Percentiles rank a stretch among this genome's conserved stretches.
Conservation (phyloP, 2,329 filamentous ascomycete species). For the Calonectria montana region DNA sequence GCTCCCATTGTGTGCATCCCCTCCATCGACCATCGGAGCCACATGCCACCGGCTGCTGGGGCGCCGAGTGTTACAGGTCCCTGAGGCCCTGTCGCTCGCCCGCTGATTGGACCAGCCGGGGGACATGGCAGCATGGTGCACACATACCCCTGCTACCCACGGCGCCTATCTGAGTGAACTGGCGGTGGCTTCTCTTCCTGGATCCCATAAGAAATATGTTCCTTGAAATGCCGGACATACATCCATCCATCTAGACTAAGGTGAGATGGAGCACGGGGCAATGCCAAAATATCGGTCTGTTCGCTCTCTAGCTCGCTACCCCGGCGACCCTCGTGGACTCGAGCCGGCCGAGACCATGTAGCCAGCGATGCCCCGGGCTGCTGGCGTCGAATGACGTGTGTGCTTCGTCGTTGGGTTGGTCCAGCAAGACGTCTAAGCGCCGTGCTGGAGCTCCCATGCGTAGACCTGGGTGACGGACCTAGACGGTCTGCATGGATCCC, state of each 20-base stretch:
- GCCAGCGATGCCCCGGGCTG: constrained; percentile 32
- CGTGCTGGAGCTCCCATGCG: constrained; percentile 27
- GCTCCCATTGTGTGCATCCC: constrained; percentile 9
- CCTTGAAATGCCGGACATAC: constrained; percentile 6
- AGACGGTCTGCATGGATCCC: constrained; percentile 31
- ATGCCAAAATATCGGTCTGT: constrained; percentile 1
- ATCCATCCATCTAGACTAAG: constrained; percentile 5
- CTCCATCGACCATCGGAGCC: constrained; percentile 10
- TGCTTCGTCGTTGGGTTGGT: constrained; percentile 24
- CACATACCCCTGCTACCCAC: constrained; percentile 14
- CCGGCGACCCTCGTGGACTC: constrained; percentile 27
- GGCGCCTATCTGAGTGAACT: constrained; percentile 28
- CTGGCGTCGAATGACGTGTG: constrained; percentile 41
- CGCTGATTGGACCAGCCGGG: constrained; percentile 21
- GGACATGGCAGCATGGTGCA: neutral
- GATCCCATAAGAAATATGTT: neutral
- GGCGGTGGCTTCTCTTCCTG: constrained; percentile 20
- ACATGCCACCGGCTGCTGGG: constrained; percentile 12
- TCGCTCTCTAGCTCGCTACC: neutral
- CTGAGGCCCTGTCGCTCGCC: neutral
- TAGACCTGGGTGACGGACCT: constrained; percentile 27
- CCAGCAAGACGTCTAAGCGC: constrained; percentile 33
- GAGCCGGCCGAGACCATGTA: constrained; percentile 4
- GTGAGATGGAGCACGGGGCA: constrained; percentile 1
- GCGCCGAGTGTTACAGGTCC: constrained; percentile 26